A percentile compares a stretch with the other conserved stretches of the same genome.
These are phyloP conservation scores for Hibiscus trionum DNA, from an alignment of 345 rosid genomes.

Conservation along the genomic window DNA sequence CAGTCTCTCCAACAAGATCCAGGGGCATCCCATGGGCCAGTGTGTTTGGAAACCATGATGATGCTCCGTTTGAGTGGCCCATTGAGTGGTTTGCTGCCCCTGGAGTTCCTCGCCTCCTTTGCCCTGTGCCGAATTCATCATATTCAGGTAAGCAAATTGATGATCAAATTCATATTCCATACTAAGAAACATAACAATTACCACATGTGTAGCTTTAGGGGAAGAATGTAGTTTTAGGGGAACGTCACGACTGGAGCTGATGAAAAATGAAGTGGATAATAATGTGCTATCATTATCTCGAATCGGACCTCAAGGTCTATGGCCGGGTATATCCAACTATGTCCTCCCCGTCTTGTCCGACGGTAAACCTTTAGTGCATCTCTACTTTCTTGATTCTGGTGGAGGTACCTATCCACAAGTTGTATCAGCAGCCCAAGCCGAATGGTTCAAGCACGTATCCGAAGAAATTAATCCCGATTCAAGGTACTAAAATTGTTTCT, in stretches of 20 bases:
- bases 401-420: conserved; percentile 88
- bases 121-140: conserved; percentile 37
- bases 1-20: conserved; percentile 60
- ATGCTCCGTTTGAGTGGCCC: conserved; percentile 70
- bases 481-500: conserved; percentile 29
- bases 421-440: conserved; percentile 63
- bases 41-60: conserved; percentile 85
- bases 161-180: not conserved
- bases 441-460: conserved; percentile 60
- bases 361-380: conserved; percentile 31
- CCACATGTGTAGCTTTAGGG: conserved; percentile 4
- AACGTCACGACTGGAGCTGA: conserved; percentile 45
- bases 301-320: conserved; percentile 52
- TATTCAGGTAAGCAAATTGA: conserved; percentile 19
- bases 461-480: conserved; percentile 53
- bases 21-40: conserved; percentile 72
- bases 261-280: conserved; percentile 42
- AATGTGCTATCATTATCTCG: conserved; percentile 41
- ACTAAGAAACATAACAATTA: not conserved
- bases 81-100: conserved; percentile 66
- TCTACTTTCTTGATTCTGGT: conserved; percentile 88
- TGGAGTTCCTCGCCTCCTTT: conserved; percentile 56
- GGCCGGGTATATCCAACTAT: conserved; percentile 87
- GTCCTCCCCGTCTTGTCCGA: conserved; percentile 41
- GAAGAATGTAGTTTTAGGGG: conserved; percentile 48